Base-by-base conservation (phyloP, 2,329 filamentous ascomycete species). In the Gyromitra esculenta region DNA sequence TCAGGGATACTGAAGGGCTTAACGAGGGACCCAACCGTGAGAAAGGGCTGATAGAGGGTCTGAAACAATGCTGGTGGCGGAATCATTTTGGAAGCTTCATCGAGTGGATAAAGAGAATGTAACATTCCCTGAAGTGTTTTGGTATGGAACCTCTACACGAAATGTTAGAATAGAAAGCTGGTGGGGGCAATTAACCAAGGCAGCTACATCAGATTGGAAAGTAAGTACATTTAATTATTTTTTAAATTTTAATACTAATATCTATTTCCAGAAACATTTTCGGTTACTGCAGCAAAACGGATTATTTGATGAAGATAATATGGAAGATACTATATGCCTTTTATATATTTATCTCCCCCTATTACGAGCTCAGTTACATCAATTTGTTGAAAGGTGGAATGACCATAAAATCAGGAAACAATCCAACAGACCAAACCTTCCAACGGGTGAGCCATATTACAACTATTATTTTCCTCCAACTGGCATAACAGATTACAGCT, bases 1-100 rank as follows among this genome's bases (percentile, higher is more conserved):
- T n/a, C n/a, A n/a, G n/a, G n/a, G n/a, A n/a, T n/a, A n/a, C n/a
- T n/a, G n/a, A n/a, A n/a, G n/a, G n/a, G n/a, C n/a, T n/a, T n/a
- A n/a, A n/a, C n/a, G n/a, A n/a, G n/a, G n/a, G n/a, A n/a, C n/a
- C n/a, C n/a, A n/a, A n/a, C n/a, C n/a, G n/a, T n/a, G n/a, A n/a
- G n/a, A 35, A 1, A 18, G n/a, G 0, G 21, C 74, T 5, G 69
- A 73, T 43, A 62, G 43, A 68, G 74, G 52, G 4, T 43, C 39
- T 0, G 74, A 74, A 74, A 77, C 68, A 18, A 60, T 68, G 25
- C 37, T 74, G n/a, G 9, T 57, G 18, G 59, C 62, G 0, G 60
- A 77, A 35, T 37, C 21, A 1, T 48, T 59, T 18, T 62, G 50
- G 39, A n/a, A 50, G n/a, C 15, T 73, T 31, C 35, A 48, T 39